Base-by-base conservation (phyloP, 2,329 filamentous ascomycete species). In the Nemania sp. region DNA sequence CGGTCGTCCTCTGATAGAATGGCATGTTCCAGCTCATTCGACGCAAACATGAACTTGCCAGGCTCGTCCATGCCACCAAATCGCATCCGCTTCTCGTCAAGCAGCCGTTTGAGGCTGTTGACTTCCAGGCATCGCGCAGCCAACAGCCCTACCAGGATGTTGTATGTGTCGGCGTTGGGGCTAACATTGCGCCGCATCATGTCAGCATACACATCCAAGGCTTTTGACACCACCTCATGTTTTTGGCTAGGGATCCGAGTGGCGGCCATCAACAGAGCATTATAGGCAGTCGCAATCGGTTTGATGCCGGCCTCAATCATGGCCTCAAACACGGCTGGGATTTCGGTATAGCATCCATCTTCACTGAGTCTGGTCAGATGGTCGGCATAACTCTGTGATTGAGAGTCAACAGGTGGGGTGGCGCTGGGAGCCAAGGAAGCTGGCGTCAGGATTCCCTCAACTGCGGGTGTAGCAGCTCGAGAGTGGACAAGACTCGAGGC, bases 191-290 rank as follows among this genome's bases (percentile, higher is more conserved):
- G 88, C 61, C 88, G 86, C 63, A 96, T 84, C 94, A 99, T 97
- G 70, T 97, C 92, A 14, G 91, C 88, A 72, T 97, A 99, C 47
- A 99, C 89, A 75, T 96, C 92, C 47, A 97, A 80, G 5, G 91
- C 91, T 76, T 96, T 96, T 57, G 91, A 88, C 12, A 96, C 90
- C 47, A 94, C 85, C 74, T 95, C 89, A 49, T 88, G 88, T 72
- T 86, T 89, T 70, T 90, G 86, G 20, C 80, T 79, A 6, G 92
- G 90, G 15, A 97, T 81, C 63, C 90, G 82, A 57, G 97, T 90
- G 12, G 91, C 91, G 5, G 94, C 90, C 64, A 86, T 80, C 37
- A 99, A 77, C 39, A 99, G 80, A 44, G 91, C 89, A 70, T 97
- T 97, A 79, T 99, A 99, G n/a, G 93, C 89, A 41, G 84, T 80